Percentiles rank a stretch among this genome's conserved stretches.
Evolutionary conservation across 352 stramenopile species (phyloP).

Genomic region (Phytopythium kandeliae): DNA sequence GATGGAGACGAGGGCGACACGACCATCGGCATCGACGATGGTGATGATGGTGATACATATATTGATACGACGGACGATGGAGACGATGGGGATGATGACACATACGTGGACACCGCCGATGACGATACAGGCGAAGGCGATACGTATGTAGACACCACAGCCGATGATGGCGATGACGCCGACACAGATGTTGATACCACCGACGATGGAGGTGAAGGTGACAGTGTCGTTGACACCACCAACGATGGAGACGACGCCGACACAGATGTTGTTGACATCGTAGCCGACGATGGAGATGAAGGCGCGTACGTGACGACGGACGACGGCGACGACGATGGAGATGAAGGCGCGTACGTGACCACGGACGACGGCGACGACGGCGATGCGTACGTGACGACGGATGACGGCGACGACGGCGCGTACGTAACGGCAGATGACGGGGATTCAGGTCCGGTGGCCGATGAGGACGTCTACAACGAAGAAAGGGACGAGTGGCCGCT

Average conservation of each 20-base stretch:
- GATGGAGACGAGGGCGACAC: conserved; percentile 10
- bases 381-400: conserved; percentile 2
- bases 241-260: conserved; percentile 29
- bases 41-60: neutral
- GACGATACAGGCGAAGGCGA: conserved; percentile 6
- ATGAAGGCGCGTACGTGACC: neutral
- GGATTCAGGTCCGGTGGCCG: too few species aligned
- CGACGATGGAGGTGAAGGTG: neutral
- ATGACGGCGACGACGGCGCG: conserved; percentile 11
- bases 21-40: conserved; percentile 3
- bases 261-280: too few species aligned
- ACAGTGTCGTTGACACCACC: neutral
- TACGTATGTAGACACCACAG: neutral
- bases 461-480: conserved; percentile 4
- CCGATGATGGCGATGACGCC: conserved; percentile 23
- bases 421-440: too few species aligned
- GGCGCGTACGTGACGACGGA: conserved; percentile 7
- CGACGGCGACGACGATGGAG: conserved; percentile 17
- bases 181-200: conserved; percentile 16
- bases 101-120: conserved; percentile 22
- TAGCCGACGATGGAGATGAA: conserved; percentile 9
- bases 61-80: conserved; percentile 17
- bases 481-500: conserved; percentile 5
- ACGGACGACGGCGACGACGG: conserved; percentile 6
- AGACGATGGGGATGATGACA: conserved; percentile 27